Evolutionary conservation across 73 alveolate species (phyloP), one percentile per base, ranked within the genome.

Genomic region (Symbiodinium pilosum): DNA sequence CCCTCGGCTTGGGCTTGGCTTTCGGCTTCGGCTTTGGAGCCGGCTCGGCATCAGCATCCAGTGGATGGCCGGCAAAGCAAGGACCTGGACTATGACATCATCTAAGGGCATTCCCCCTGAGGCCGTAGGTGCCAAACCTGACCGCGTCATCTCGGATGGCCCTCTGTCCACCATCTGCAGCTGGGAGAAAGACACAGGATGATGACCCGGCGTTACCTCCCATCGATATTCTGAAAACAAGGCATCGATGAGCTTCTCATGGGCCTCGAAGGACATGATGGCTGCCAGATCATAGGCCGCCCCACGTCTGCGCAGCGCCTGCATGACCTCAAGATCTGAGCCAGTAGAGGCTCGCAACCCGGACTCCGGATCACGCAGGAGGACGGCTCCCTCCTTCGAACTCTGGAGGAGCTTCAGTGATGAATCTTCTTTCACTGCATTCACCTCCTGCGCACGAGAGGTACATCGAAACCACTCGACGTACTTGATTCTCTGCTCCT

Each of bases 11-110:
- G 6, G 59, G 21, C 59, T 47, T 47, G 59, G 59, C 59, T 47
- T 47, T 47, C 14, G 59, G 59, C 59, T 47, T 47, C 21, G 59
- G 59, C 14, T 14, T 14, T 14, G 59, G 14, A 47, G 21, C 59
- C 14, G 6, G 59, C 32, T 39, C 0, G 92, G 92, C 92, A 84
- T 84, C 75, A 84, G 30, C 92, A 84, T 9, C 92, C 92, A 84
- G 43, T 20, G 30, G 16, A 84, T 71, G 24, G 71, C 40, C 2
- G 92, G 73, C 18, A 26, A 14, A 1, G 47, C 32, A 1, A 85
- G 52, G 36, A 85, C 93, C 38, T 5, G 8, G 12, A 5, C 56
- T 14, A 86, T 9, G n/a, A 21, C 42, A 2, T 9, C n/a, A 59
- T 54, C 93, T 51, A 85, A 51, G 4, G 93, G 93, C 6, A 85